A percentile compares a stretch with the other conserved stretches of the same genome.
phyloP scores from a whole-genome alignment of 805 yeast species.

The Candida sphagnicola region DNA sequence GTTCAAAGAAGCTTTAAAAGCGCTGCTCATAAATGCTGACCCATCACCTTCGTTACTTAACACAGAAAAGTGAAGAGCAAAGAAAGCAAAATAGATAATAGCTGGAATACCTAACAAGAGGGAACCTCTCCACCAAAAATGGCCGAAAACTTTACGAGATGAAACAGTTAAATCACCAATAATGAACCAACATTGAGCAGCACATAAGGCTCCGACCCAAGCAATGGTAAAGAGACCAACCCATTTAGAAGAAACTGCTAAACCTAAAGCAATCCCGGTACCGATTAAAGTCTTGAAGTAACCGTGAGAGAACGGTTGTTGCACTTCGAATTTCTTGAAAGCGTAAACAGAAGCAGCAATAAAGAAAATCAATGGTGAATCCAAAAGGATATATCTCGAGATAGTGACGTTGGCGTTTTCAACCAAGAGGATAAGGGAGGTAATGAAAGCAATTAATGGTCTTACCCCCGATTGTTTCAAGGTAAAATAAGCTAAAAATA shows the following conservation, averaged over 20 bases:
- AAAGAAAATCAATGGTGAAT: slow-evolving; percentile 73
- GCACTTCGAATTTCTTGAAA: slow-evolving; percentile 62
- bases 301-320: slow-evolving; percentile 51
- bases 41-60: slow-evolving; percentile 67
- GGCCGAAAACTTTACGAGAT: slow-evolving; percentile 39
- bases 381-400: slow-evolving; percentile 70
- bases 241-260: slow-evolving; percentile 77
- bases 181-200: slow-evolving; percentile 63
- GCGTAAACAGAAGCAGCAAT: slow-evolving; percentile 68
- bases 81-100: slow-evolving; percentile 51
- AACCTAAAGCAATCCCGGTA: slow-evolving; percentile 69
- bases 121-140: slow-evolving; percentile 48
- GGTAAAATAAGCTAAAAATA: slow-evolving; percentile 61
- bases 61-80: slow-evolving; percentile 59
- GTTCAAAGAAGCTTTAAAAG: slow-evolving; percentile 60
- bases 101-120: slow-evolving; percentile 58
- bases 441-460: slow-evolving; percentile 55
- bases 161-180: slow-evolving; percentile 65
- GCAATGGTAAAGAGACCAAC: slow-evolving; percentile 79
- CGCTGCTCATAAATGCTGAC: slow-evolving; percentile 65
- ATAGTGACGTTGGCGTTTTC: slow-evolving; percentile 72
- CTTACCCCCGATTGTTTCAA: slow-evolving; percentile 70
- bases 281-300: slow-evolving; percentile 61
- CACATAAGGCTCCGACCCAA: slow-evolving; percentile 66
- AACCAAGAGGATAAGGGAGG: slow-evolving; percentile 51